Evolutionary conservation across 306 rosid species (phyloP).

Genomic region (Quercus glauca): DNA sequence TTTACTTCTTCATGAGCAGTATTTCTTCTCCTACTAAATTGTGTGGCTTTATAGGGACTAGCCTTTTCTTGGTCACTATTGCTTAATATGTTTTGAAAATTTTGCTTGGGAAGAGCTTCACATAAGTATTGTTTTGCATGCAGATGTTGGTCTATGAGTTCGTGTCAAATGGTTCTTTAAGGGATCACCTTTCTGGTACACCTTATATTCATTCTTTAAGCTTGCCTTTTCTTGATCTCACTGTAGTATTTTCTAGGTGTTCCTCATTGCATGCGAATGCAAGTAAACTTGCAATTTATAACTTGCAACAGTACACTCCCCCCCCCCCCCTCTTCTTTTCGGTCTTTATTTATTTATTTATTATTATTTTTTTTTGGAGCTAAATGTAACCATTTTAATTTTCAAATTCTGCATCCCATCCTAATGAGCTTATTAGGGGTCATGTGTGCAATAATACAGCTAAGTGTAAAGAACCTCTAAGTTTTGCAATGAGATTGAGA

Average conservation of each 20-base stretch:
- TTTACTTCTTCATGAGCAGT: neutral
- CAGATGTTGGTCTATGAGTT: constrained; percentile 95
- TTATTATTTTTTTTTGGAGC: too few species aligned
- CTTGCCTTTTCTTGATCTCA: neutral
- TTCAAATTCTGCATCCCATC: neutral
- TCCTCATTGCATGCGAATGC: too few species aligned
- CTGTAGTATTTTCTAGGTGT: too few species aligned
- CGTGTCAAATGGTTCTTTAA: constrained; percentile 80
- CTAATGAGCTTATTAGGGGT: neutral
- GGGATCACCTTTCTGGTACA: constrained; percentile 82
- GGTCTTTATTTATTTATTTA: too few species aligned
- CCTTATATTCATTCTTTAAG: constrained; percentile 12
- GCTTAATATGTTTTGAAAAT: constrained; percentile 5
- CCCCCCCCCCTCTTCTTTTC: too few species aligned
- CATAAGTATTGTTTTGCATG: constrained; percentile 12
- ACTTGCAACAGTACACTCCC: too few species aligned
- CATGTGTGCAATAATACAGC: constrained; percentile 42
- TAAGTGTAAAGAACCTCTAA: constrained; percentile 36
- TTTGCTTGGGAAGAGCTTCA: neutral
- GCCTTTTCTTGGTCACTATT: constrained; percentile 11
- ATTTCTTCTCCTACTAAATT: neutral
- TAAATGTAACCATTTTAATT: too few species aligned
- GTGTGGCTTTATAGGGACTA: neutral
- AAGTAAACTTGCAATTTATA: too few species aligned
- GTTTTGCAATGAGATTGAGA: constrained; percentile 53